Evolutionary conservation across 169 alveolate genomes (phyloP), one percentile per base, ranked within the genome.

Genomic region (Plasmodium knowlesi): DNA sequence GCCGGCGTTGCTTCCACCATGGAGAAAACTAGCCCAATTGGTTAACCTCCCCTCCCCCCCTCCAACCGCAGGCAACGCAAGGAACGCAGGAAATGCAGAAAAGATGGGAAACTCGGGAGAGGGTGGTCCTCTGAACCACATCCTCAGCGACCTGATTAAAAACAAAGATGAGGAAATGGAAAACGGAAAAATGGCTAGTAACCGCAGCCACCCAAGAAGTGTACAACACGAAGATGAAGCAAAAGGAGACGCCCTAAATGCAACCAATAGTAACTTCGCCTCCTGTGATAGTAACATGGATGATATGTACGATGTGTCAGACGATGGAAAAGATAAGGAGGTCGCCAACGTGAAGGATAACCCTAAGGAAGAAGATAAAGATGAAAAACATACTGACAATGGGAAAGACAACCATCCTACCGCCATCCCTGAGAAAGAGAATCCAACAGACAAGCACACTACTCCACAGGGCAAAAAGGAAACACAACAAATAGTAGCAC

Each of bases 251-350:
- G 32, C 43, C 32, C 72, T 28, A 14, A 54, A 9, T 70, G 28
- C 28, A 6, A 28, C 43, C 25, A 74, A 86, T 19, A 57, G 67
- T 28, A 74, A 74, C 67, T 86, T 86, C 14, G 79, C 70, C 41
- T 74, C 57, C 16, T 86, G 81, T 76, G 93, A 86, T 16, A 86
- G 85, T 28, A 86, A 86, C 61, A 86, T 74, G 43, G 86, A 86
- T 53, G 93, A 85, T 39, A 85, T 85, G 79, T 85, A 85, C 41
- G 93, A 74, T 10, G 22, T 54, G 10, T 86, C 93, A 2, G 86
- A 86, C 3, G 93, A 86, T 9, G 93, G 79, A 86, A 86, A 76
- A 28, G 93, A 86, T 6, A 74, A 41, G 25, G 74, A 70, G 37
- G 76, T 0, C 41, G 1, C 39, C 30, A 67, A 67, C 41, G 10